Conservation (phyloP, 148 eudicot genomes). For the Bassia scoparia region DNA sequence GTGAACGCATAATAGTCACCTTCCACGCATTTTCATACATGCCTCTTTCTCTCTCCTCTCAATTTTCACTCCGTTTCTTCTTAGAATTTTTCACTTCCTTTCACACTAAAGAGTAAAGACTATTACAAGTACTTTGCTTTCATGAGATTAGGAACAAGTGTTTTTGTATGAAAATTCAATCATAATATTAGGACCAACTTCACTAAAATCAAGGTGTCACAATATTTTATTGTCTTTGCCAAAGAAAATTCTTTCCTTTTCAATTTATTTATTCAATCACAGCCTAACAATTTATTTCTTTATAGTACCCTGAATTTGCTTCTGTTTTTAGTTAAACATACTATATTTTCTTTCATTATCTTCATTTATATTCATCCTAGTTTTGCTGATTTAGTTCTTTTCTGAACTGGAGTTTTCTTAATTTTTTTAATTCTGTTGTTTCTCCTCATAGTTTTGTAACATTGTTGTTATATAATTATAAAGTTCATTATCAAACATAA, state of each 20-base stretch:
- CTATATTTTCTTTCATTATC: neutral
- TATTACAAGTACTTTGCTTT: no score
- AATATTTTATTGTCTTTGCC: neutral
- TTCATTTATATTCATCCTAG: neutral
- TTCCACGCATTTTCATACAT: constrained; percentile 15
- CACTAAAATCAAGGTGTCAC: constrained; percentile 13
- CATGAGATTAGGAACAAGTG: no score
- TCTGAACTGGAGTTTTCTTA: neutral
- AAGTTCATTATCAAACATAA: no score
- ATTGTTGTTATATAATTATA: neutral
- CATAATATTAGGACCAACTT: constrained; percentile 14
- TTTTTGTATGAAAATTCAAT: no score
- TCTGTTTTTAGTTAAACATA: neutral
- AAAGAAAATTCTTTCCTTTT: neutral
- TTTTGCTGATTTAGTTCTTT: no score
- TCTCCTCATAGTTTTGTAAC: neutral
- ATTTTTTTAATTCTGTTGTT: neutral
- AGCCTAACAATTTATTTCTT: constrained; percentile 7
- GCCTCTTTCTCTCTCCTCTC: constrained; percentile 12
- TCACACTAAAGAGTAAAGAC: constrained; percentile 24
- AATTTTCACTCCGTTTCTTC: neutral
- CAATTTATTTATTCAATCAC: neutral
- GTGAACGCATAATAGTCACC: no score
- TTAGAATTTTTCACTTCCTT: constrained; percentile 26
- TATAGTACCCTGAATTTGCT: neutral